Conservation (phyloP, 139 green algal species). For the Chlamydomonas sphaeroides region DNA sequence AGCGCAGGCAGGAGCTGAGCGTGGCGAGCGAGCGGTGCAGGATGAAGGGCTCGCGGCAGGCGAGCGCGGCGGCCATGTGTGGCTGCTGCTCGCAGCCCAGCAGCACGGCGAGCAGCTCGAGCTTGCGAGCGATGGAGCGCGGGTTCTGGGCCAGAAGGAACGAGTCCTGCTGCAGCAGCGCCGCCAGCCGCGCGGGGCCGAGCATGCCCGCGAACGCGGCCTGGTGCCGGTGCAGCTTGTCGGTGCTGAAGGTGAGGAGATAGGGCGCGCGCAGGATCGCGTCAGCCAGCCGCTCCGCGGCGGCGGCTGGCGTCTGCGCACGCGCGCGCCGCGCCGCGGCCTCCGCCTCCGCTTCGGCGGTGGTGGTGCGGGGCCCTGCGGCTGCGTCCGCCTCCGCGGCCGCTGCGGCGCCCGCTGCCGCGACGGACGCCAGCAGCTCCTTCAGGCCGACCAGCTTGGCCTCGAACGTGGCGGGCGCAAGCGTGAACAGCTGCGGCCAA, state of each 20-base stretch:
- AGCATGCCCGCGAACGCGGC: slow-evolving; percentile 13
- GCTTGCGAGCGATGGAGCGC: background rate
- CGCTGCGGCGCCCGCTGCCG: background rate
- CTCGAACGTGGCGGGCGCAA: background rate
- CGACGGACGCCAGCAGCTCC: background rate
- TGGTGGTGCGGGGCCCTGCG: background rate
- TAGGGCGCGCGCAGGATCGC: slow-evolving; percentile 24
- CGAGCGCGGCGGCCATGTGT: background rate
- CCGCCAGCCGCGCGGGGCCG: background rate
- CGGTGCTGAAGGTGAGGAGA: slow-evolving; percentile 42
- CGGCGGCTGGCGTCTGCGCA: no score
- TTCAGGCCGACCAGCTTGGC: slow-evolving; percentile 29
- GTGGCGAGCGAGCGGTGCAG: slow-evolving; percentile 37
- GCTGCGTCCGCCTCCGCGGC: no score
- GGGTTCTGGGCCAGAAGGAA: slow-evolving; percentile 33
- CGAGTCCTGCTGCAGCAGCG: slow-evolving; percentile 31
- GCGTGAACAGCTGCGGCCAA: slow-evolving; percentile 15
- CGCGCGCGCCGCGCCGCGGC: background rate
- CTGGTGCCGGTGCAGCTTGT: background rate
- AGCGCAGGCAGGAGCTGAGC: slow-evolving; percentile 28
- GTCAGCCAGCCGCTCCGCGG: background rate
- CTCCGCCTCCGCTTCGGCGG: background rate
- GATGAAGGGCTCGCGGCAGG: slow-evolving; percentile 35
- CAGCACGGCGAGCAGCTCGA: slow-evolving; percentile 33
- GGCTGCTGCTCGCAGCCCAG: slow-evolving; percentile 2